Evolutionary conservation across 2,329 filamentous ascomycete species (phyloP), one percentile per base, ranked within the genome.

Genomic region (Diplocarpon rosae): DNA sequence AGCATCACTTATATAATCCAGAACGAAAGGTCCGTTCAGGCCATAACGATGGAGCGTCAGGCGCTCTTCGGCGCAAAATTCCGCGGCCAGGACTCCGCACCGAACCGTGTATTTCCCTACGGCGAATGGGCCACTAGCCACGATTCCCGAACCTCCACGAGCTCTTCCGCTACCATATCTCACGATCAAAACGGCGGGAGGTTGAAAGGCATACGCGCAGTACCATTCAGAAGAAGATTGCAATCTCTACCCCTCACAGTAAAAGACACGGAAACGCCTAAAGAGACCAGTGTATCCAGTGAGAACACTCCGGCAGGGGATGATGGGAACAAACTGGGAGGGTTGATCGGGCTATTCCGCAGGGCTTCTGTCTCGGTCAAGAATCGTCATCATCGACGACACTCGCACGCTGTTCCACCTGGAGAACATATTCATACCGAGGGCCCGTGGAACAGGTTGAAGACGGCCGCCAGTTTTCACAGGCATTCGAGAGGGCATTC

Each of bases 101-200:
- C 20, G 20, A 24, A 24, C 20, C 20, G 20, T 7, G 7, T 24
- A 3, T 63, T 66, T 50, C 62, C 64, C 40, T 54, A 67, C 46
- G 58, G 59, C 49, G 67, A 69, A 50, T 69, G 65, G 67, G 63
- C 65, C 34, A 59, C 65, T 16, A 24, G 7, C 20, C 20, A 24
- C 30, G 30, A 32, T 61, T 65, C 61, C 57, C 64, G 52, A 53
- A 63, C 44, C 46, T 53, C 45, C 34, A 46, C 56, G 40, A 42
- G 55, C 39, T 47, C 54, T 39, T 39, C 24, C 46, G 53, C 48
- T 48, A 54, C 39, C 53, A 61, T 45, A 63, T 53, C 59, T 24
- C 63, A 60, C 47, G 48, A 48, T 27, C 17, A 46, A 15, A 35
- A 42, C 13, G 35, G 11, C 17, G 31, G 29, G 37, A 44, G 24